Conservation (phyloP, 2,329 filamentous ascomycete genomes). For the Phialemoniopsis sp. region DNA sequence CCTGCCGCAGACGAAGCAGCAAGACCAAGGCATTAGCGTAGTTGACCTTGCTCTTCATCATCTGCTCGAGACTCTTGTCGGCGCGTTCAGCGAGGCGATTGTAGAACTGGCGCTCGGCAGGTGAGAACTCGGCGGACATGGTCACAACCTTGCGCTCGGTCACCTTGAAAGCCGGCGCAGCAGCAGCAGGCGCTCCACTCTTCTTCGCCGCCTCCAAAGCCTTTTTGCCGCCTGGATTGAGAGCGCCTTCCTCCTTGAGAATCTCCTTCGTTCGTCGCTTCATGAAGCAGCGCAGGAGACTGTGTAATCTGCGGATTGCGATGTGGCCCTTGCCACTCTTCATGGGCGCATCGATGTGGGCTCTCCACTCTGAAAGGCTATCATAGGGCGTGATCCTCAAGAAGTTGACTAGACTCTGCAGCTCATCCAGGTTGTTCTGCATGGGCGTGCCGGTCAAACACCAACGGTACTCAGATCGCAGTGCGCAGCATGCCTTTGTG, state of each 20-base stretch:
- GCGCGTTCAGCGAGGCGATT: slow-evolving; percentile 77
- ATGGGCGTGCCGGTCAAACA: slow-evolving; percentile 94
- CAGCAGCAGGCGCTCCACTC: slow-evolving; percentile 22
- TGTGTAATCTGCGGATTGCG: slow-evolving; percentile 81
- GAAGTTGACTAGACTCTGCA: slow-evolving; percentile 91
- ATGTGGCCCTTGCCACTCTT: slow-evolving; percentile 86
- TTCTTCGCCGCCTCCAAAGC: slow-evolving; percentile 31
- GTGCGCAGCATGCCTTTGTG: slow-evolving; percentile 84
- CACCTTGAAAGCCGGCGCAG: slow-evolving; percentile 75
- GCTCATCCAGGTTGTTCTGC: slow-evolving; percentile 96
- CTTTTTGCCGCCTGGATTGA: slow-evolving; percentile 70
- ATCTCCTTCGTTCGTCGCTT: slow-evolving; percentile 97
- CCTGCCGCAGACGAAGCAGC: slow-evolving; percentile 84
- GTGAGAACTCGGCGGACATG: slow-evolving; percentile 72
- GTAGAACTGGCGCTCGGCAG: slow-evolving; percentile 82
- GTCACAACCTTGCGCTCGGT: slow-evolving; percentile 86
- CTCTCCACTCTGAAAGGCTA: slow-evolving; percentile 81
- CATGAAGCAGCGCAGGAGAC: slow-evolving; percentile 90
- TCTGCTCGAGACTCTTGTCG: slow-evolving; percentile 79
- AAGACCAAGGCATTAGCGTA: slow-evolving; percentile 93
- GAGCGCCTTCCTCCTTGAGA: slow-evolving; percentile 79
- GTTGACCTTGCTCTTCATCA: slow-evolving; percentile 77
- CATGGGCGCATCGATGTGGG: slow-evolving; percentile 84
- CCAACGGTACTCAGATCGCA: slow-evolving; percentile 88
- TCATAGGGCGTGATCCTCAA: slow-evolving; percentile 89